Conservation (phyloP, 2,329 filamentous ascomycete genomes). For the Pestalotiopsis sp. region DNA sequence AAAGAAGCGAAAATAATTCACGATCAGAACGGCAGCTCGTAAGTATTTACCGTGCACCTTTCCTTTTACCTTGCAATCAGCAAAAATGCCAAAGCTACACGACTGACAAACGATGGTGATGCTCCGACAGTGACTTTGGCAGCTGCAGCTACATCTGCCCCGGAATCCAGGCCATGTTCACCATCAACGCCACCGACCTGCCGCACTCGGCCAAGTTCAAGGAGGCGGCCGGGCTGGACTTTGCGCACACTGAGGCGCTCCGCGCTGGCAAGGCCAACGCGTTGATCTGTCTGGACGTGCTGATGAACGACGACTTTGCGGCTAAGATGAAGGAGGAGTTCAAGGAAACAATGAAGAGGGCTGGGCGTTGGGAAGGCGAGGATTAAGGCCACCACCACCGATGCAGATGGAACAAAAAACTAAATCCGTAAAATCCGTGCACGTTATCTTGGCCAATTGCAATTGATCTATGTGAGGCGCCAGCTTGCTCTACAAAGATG, state of each 20-base stretch:
- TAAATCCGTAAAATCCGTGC: neutral
- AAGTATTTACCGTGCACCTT: neutral
- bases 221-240: neutral
- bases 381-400: neutral
- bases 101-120: too few relatives aligned
- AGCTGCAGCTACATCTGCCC: slow-evolving; percentile 5
- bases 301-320: slow-evolving; percentile 10
- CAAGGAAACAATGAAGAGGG: neutral
- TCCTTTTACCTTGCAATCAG: neutral
- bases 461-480: neutral
- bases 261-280: slow-evolving; percentile 10
- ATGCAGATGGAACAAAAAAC: neutral
- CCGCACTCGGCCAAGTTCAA: slow-evolving; percentile 7
- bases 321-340: slow-evolving; percentile 2
- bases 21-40: slow-evolving; percentile 9
- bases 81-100: neutral
- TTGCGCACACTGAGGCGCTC: slow-evolving; percentile 7
- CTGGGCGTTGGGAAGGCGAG: neutral
- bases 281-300: slow-evolving; percentile 6
- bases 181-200: neutral
- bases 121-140: neutral
- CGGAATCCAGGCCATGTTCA: slow-evolving; percentile 11
- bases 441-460: neutral
- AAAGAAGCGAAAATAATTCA: neutral
- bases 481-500: neutral